Evolutionary conservation across 2,329 filamentous ascomycete species (phyloP).

Genomic region (Alternaria brassicae): DNA sequence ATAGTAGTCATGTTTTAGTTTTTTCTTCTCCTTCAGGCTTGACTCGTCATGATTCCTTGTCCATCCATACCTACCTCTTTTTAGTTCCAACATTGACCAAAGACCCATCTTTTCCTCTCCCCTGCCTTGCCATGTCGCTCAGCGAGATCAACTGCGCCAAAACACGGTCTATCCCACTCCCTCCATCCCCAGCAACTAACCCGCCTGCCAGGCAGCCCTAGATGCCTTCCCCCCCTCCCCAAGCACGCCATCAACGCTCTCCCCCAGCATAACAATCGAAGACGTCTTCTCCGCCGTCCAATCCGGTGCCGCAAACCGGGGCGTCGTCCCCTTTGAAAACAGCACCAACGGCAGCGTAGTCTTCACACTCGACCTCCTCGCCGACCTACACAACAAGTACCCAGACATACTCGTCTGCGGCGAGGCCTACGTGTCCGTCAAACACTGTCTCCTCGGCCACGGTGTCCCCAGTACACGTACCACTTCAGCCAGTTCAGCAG

Average conservation of each 20-base stretch:
- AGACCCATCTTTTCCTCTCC: neutral
- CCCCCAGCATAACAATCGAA: constrained; percentile 56
- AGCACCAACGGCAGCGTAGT: constrained; percentile 93
- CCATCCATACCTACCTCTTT: neutral
- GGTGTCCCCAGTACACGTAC: neutral
- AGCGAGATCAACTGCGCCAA: neutral
- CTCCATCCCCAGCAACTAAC: no score
- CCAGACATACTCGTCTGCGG: constrained; percentile 76
- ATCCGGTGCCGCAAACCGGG: constrained; percentile 67
- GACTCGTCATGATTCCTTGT: no score
- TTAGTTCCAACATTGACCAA: no score
- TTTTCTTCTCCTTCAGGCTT: neutral
- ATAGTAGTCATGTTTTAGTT: neutral
- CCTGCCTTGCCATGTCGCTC: no score
- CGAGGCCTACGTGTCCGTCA: constrained; percentile 85
- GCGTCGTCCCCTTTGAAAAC: constrained; percentile 95
- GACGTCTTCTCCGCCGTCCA: constrained; percentile 85
- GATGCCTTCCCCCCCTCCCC: constrained; percentile 53
- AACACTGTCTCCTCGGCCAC: constrained; percentile 80
- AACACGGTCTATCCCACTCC: no score
- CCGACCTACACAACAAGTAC: constrained; percentile 71
- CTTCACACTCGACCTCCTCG: constrained; percentile 87
- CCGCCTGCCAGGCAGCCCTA: constrained; percentile 59
- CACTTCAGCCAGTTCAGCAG: no score
- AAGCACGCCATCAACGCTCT: constrained; percentile 40